A percentile compares a stretch with the other conserved stretches of the same genome.
phyloP scores from a whole-genome alignment of 129 eudicot species.

The carrot (Daucus carota) region DNA sequence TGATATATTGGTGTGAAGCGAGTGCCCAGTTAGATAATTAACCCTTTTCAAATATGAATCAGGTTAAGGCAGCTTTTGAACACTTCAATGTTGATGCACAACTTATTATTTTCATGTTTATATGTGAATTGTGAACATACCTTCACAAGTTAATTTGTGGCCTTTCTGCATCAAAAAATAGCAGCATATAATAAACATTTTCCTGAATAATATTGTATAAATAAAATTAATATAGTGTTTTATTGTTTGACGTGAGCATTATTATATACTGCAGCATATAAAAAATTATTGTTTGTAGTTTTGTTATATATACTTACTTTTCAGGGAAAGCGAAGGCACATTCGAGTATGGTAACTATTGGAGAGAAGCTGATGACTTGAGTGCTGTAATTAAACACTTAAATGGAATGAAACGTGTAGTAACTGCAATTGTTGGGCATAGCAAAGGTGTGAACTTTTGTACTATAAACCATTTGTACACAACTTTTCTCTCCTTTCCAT shows the following conservation, averaged over 20 bases:
- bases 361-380: slow-evolving; percentile 63
- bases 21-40: too few relatives aligned
- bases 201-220: neutral
- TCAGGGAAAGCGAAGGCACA: slow-evolving; percentile 73
- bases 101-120: neutral
- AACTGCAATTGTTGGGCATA: slow-evolving; percentile 65
- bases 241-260: neutral
- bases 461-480: neutral
- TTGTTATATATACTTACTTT: neutral
- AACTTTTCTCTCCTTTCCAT: neutral
- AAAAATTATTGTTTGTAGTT: neutral
- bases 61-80: neutral
- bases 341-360: slow-evolving; percentile 59
- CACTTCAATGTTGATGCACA: neutral
- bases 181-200: neutral
- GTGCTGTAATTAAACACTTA: slow-evolving; percentile 54
- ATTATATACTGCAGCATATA: neutral
- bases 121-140: neutral
- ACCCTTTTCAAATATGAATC: neutral
- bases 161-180: neutral
- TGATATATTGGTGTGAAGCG: too few relatives aligned
- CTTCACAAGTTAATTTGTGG: neutral
- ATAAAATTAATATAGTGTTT: neutral
- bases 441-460: slow-evolving; percentile 47
- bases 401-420: slow-evolving; percentile 34